Base-by-base conservation (phyloP, 2,329 filamentous ascomycete genomes). In the Stachybotrys elegans region DNA sequence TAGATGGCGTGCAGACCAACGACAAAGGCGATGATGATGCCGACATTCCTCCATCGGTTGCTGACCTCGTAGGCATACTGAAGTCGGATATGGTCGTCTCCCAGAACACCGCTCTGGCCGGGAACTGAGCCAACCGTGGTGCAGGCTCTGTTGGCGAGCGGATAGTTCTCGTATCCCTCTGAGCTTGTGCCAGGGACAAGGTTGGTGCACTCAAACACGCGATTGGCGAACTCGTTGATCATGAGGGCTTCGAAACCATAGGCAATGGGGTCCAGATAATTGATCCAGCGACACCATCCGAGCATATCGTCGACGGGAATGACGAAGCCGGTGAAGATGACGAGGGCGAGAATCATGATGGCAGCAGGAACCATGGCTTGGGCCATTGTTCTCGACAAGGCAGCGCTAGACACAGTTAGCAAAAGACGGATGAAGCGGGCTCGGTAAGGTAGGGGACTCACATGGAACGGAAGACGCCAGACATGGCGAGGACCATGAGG, bases 201-300 rank as follows among this genome's bases (percentile, higher is more conserved):
- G 0, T 25, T 23, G 2, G 39, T 47, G 23, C 60, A 63, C 2
- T 52, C 46, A 25, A 55, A 63, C 25, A 56, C 45, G 6, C 60
- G 58, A 13, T 51, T 51, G 21, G 51, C 45, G 48, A 87, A 88
- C 56, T 88, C 84, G 59, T 86, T 86, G 45, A 79, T 67, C 76
- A 83, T 79, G 25, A 86, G 65, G 0, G 73, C 68, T 52, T 86
- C 83, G 54, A 86, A 87, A 1, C 72, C 80, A 50, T 86, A 86
- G 1, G 74, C 75, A 14, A 86, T 74, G 1, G 81, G 81, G 43
- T 86, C 75, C 36, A 85, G 62, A 49, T 83, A 84, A 47, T 78
- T 80, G 50, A 86, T 82, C 83, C 83, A 87, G 22, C 79, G 68
- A 38, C 78, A 78, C 81, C 83, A 88, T 1, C 73, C 78, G 16